Evolutionary conservation across 768 basidiomycete genomes (phyloP).

Genomic region (Scleroderma bovista): DNA sequence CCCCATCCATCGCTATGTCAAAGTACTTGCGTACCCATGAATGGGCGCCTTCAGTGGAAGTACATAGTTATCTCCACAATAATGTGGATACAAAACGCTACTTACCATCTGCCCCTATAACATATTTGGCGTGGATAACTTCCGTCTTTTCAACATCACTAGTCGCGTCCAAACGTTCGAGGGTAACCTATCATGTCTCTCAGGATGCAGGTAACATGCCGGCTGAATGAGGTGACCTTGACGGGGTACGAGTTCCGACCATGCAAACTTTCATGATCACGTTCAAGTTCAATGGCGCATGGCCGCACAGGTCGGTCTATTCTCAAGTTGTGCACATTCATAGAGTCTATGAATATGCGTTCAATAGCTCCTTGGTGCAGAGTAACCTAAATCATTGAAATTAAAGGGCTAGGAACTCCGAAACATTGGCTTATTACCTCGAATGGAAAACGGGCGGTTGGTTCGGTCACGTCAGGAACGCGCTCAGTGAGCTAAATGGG

Average conservation of each 20-base stretch:
- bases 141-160: too few relatives aligned
- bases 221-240: conserved; percentile 14
- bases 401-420: background rate
- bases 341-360: too few relatives aligned
- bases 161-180: conserved; percentile 18
- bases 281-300: conserved; percentile 24
- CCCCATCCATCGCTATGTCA: conserved; percentile 41
- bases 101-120: conserved; percentile 33
- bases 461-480: conserved; percentile 57
- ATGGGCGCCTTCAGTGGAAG: conserved; percentile 31
- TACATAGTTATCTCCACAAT: background rate
- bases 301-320: conserved; percentile 35
- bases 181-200: conserved; percentile 13
- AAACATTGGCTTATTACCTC: conserved; percentile 43
- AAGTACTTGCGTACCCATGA: conserved; percentile 43
- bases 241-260: conserved; percentile 25
- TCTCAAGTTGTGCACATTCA: conserved; percentile 22
- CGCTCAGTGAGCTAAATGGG: too few relatives aligned
- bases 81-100: background rate
- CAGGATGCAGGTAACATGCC: too few relatives aligned
- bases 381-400: conserved; percentile 30
- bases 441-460: conserved; percentile 67
- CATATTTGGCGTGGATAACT: conserved; percentile 28
- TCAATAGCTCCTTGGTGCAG: too few relatives aligned
- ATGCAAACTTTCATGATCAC: conserved; percentile 35